phyloP scores from a whole-genome alignment of 305 asterid genomes.

The Fraxinus velutina region DNA sequence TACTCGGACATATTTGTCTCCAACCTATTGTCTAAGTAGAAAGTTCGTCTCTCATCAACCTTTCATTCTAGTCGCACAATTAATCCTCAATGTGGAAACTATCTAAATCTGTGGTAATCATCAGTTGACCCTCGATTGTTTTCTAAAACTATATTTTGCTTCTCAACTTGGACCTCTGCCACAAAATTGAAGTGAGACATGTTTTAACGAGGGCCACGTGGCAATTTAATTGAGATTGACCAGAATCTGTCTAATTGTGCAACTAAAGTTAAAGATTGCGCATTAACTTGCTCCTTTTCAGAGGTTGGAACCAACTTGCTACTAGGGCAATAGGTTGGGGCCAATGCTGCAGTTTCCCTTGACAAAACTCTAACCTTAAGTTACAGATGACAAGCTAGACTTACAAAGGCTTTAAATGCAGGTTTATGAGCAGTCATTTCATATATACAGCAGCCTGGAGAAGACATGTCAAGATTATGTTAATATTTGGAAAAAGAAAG shows the following conservation, averaged over 20 bases:
- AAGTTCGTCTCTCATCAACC: not conserved
- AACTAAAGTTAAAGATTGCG: not conserved
- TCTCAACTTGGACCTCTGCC: not conserved
- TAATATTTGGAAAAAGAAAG: slow-evolving; percentile 13
- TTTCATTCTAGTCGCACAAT: not conserved
- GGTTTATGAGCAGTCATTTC: slow-evolving; percentile 86
- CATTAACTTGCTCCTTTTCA: not conserved
- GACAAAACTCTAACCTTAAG: not conserved
- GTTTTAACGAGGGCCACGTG: not conserved
- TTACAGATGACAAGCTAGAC: slow-evolving; percentile 23
- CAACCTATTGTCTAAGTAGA: not conserved
- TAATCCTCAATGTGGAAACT: not conserved
- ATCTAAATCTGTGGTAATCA: not conserved
- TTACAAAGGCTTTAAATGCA: slow-evolving; percentile 96
- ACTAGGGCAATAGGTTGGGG: not conserved
- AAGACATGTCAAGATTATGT: not conserved
- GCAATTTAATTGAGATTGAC: not conserved
- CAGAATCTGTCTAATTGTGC: not conserved
- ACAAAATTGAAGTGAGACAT: not conserved
- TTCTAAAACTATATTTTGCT: not conserved
- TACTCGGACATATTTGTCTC: not conserved
- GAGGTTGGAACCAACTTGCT: not conserved
- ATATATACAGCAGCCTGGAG: slow-evolving; percentile 85
- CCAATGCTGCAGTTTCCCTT: not conserved
- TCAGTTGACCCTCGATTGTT: not conserved